Evolutionary conservation across 116 monocot species (phyloP).

Genomic region (Cymodocea nodosa): DNA sequence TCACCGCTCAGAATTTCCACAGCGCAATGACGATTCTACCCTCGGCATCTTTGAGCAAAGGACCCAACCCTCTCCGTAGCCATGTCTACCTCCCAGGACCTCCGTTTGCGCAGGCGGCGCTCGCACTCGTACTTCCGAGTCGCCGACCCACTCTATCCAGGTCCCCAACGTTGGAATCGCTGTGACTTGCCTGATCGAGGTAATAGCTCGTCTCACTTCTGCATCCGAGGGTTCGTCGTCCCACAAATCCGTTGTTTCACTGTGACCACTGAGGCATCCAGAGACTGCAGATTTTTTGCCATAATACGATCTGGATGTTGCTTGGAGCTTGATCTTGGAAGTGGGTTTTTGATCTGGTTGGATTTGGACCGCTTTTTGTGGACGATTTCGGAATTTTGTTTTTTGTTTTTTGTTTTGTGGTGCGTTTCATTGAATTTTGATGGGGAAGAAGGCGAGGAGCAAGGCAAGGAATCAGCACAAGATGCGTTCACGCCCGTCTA

Average conservation of each 20-base stretch:
- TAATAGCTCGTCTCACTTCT: not conserved
- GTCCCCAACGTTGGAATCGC: not conserved
- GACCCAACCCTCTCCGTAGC: not conserved
- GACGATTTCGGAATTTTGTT: not conserved
- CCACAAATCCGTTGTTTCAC: not conserved
- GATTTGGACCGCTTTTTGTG: not conserved
- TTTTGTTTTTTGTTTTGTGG: not conserved
- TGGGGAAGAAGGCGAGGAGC: conserved; percentile 65
- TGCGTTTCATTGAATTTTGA: conserved; percentile 7
- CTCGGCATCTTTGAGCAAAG: not conserved
- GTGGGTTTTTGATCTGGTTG: conserved; percentile 2
- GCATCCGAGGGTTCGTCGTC: not conserved
- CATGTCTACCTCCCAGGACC: not conserved
- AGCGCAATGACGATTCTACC: not conserved
- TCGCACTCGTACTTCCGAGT: not conserved
- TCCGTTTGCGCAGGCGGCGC: not conserved
- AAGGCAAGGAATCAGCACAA: conserved; percentile 38
- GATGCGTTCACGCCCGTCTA: conserved; percentile 6
- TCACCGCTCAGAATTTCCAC: not conserved
- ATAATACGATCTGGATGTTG: not conserved
- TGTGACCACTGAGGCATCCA: not conserved
- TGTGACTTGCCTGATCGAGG: not conserved
- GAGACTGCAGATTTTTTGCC: not conserved
- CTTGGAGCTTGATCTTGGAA: not conserved
- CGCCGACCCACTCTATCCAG: not conserved